A percentile compares a stretch with the other conserved stretches of the same genome.
phyloP scores from a whole-genome alignment of 805 yeast genomes.

The Yarrowia bubula region DNA sequence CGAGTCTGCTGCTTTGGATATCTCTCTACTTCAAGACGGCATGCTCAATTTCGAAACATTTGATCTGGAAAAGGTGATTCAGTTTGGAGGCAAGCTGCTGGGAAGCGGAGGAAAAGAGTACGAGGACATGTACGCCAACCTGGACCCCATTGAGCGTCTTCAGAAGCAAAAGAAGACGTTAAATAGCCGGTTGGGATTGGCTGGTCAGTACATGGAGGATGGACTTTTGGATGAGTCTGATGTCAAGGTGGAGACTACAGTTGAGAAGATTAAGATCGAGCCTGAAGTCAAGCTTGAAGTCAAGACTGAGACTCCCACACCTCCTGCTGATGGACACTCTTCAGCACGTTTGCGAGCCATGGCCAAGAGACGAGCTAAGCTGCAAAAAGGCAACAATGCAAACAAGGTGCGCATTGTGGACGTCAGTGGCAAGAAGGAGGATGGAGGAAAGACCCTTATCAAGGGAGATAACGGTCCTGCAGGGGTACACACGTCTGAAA shows the following conservation, averaged over 20 bases:
- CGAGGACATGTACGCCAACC: constrained; percentile 42
- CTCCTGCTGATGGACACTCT: constrained; percentile 24
- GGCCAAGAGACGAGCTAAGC: constrained; percentile 89
- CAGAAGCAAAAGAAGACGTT: constrained; percentile 51
- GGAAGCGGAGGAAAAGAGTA: constrained; percentile 59
- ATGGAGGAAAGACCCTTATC: constrained; percentile 42
- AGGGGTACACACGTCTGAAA: constrained; percentile 67
- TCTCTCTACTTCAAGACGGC: constrained; percentile 24
- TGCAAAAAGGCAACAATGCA: constrained; percentile 38
- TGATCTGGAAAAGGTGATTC: constrained; percentile 42
- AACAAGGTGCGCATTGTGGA: constrained; percentile 42
- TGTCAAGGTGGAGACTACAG: neutral
- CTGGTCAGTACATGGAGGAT: constrained; percentile 43
- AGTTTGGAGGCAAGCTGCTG: constrained; percentile 49
- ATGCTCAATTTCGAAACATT: constrained; percentile 39
- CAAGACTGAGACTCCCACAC: constrained; percentile 12
- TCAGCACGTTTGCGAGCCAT: constrained; percentile 78
- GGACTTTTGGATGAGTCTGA: constrained; percentile 38
- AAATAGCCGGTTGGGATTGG: constrained; percentile 46
- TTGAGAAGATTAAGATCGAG: constrained; percentile 12
- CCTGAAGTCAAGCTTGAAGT: constrained; percentile 13
- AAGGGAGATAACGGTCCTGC: constrained; percentile 31
- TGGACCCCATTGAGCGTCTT: constrained; percentile 48
- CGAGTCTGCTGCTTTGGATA: constrained; percentile 16
- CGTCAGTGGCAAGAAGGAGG: constrained; percentile 38